Evolutionary conservation across 176 grass and related monocot species (phyloP).

Genomic region (Guadua angustifolia): DNA sequence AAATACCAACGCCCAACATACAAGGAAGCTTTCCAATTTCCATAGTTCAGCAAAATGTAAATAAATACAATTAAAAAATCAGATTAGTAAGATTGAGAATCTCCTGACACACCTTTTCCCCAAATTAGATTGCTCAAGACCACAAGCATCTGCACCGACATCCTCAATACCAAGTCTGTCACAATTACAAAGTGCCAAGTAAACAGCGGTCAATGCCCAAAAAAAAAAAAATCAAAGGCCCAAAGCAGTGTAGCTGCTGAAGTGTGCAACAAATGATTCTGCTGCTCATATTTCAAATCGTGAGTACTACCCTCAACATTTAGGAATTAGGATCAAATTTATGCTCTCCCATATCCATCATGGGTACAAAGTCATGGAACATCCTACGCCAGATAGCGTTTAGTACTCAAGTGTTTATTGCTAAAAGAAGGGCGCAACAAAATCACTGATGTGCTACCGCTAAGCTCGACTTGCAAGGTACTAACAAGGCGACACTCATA

Average conservation of each 20-base stretch:
- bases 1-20: background rate
- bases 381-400: background rate
- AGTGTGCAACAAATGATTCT: background rate
- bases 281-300: background rate
- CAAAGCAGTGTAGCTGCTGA: background rate
- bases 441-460: background rate
- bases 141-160: slow-evolving; percentile 40
- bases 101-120: slow-evolving; percentile 51
- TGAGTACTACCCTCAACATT: background rate
- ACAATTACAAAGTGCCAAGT: slow-evolving; percentile 12
- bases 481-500: background rate
- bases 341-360: background rate
- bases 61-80: background rate
- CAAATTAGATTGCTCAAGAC: slow-evolving; percentile 48
- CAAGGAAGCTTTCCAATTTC: background rate
- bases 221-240: background rate
- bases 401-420: background rate
- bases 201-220: background rate
- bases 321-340: background rate
- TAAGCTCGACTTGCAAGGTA: background rate
- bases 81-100: background rate
- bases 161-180: slow-evolving; percentile 49
- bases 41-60: background rate
- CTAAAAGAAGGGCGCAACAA: background rate
- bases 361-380: background rate